A percentile compares a stretch with the other conserved stretches of the same genome.
These are phyloP conservation scores for Malassezia sp. DNA, from an alignment of 1,284 basidiomycete species.

Conservation along the genomic window DNA sequence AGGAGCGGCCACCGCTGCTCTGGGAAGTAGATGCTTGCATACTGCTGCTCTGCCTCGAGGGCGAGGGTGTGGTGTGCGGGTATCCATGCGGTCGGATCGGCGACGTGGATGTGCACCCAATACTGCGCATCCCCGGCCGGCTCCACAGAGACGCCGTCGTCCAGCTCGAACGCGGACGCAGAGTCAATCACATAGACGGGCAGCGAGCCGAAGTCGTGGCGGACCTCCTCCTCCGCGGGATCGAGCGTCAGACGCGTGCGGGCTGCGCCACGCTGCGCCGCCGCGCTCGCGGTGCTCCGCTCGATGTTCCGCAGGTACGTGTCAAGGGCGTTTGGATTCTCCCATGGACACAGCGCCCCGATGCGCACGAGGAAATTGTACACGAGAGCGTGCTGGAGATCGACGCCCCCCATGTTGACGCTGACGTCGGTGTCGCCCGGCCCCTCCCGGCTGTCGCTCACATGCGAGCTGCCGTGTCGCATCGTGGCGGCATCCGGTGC, in stretches of 20 bases:
- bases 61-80: slow-evolving; percentile 57
- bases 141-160: slow-evolving; percentile 76
- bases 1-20: slow-evolving; percentile 47
- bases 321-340: slow-evolving; percentile 25
- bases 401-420: slow-evolving; percentile 10
- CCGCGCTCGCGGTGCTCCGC: background rate
- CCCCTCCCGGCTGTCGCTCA: background rate
- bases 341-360: slow-evolving; percentile 29
- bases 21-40: slow-evolving; percentile 31
- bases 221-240: background rate
- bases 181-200: slow-evolving; percentile 86
- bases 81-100: slow-evolving; percentile 78
- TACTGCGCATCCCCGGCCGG: slow-evolving; percentile 45
- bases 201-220: slow-evolving; percentile 55
- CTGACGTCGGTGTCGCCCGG: slow-evolving; percentile 12
- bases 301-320: slow-evolving; percentile 16
- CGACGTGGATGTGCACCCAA: slow-evolving; percentile 88
- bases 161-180: slow-evolving; percentile 67
- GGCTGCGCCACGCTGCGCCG: background rate
- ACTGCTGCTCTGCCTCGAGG: slow-evolving; percentile 20
- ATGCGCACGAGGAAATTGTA: slow-evolving; percentile 22
- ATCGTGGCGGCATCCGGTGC: background rate
- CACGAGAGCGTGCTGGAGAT: slow-evolving; percentile 27
- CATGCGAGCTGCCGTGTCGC: background rate
- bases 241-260: background rate